Evolutionary conservation across 2,329 filamentous ascomycete genomes (phyloP), one percentile per base, ranked within the genome.

Genomic region (Pseudogymnoascus sp.): DNA sequence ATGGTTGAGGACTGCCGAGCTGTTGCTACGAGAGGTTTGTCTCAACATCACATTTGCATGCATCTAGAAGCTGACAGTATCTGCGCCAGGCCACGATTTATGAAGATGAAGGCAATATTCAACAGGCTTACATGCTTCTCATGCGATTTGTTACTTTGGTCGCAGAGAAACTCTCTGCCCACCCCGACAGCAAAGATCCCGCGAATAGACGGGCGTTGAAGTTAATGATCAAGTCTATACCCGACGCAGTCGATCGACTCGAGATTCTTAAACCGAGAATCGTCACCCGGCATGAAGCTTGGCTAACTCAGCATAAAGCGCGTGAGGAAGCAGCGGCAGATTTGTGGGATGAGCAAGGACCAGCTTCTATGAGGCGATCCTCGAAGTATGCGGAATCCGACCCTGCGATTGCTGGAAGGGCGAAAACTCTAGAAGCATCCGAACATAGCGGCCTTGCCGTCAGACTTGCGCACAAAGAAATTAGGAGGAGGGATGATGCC

Each of bases 71-170:
- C 61, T 68, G 28, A 54, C 47, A 54, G 47, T 60, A 65, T 67
- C 5, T 39, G 61, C 34, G 60, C 11, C 70, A 97, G 90, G 92
- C 91, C 18, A 81, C 84, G 59, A 90, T 93, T 67, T 96, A 96
- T 71, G 82, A 94, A 69, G 82, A 83, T 41, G 93, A 97, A 74
- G 87, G 88, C 69, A 92, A 97, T 74, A 85, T 91, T 65, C 85
- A 91, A 68, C 88, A 94, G 70, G 90, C 93, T 4, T 99, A 96
- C 73, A 82, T 97, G 60, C 85, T 97, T 62, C 83, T 96, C n/a
- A 90, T 94, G 71, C 86, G 94, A 67, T 91, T 96, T 75, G 91
- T 91, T 8, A 81, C 87, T 60, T 84, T 99, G n/a, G 83, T 96
- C 22, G 77, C 96, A 28, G 83, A 90, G 6, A 81, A 88, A 60